Base-by-base conservation (phyloP, 2,329 filamentous ascomycete species). In the Fusarium papillatum region DNA sequence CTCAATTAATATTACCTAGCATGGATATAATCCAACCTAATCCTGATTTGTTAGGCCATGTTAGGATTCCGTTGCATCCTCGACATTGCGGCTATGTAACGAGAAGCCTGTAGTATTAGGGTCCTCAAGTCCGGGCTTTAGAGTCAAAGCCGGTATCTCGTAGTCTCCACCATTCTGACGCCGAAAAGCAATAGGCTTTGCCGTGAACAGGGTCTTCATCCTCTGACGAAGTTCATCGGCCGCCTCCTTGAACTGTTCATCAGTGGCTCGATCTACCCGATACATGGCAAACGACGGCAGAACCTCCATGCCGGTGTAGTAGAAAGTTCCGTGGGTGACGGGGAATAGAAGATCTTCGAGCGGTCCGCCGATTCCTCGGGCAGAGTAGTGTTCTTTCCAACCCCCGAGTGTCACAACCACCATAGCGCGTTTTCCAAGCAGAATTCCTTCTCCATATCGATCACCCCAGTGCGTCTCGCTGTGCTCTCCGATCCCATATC, bases 331-430 rank as follows among this genome's bases (percentile, higher is more conserved):
- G 5, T 75, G 72, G 2, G 62, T 75, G 1, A 75, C 38, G 0
- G 72, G 72, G 36, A 57, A 75, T 8, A 75, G 65, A 36, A 75
- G 7, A 29, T 75, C 60, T 13, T 75, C 72, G 16, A 75, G 70
- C 0, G 64, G 72, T 3, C 72, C 73, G 1, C 17, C 24, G 10
- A 75, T 65, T 22, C 72, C 72, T 7, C 72, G 73, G 5, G 61
- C 19, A n/a, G 64, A 72, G 34, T 41, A 75, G 41, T 70, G 66
- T 16, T 75, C 66, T 22, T 19, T 36, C 34, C 50, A 50, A 0
- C 72, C 55, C 6, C 66, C 69, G 0, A 16, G 22, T 7, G 69
- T 75, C 2, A 64, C 41, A 3, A 67, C 13, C 19, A 70, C 38
- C 69, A 75, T 68, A 7, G 69, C 69, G 10, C 73, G 64, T 24